Base-by-base conservation (phyloP, 1,284 basidiomycete species). In the Rhodotorula sp. region DNA sequence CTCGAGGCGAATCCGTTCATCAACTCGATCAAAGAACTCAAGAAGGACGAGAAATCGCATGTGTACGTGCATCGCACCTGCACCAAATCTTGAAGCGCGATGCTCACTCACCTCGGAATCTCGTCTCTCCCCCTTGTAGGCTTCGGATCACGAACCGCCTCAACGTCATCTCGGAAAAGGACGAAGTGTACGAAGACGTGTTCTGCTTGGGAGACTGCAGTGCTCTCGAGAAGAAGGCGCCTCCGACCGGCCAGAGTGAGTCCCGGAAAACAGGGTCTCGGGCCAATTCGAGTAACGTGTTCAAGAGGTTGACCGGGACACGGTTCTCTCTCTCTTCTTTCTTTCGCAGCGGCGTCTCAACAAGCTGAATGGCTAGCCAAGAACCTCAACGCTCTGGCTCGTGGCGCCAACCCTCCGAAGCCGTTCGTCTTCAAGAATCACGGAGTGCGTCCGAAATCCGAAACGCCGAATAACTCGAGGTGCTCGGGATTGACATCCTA, bases 1-100 rank as follows among this genome's bases (percentile, higher is more conserved):
- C 84, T 94, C 12, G 85, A 89, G 16, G 86, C 90, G 5, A 93
- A 93, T 78, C 90, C 91, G 10, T 83, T 94, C 56, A 85, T 93
- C 60, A 80, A 85, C 66, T 83, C 84, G 0, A 86, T 92, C 60
- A 80, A 81, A 5, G 87, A 85, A 62, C 82, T 89, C 1, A 81
- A 85, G 77, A 90, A 91, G 78, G 84, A 91, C 73, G 80, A 83
- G 31, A 87, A 85, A 80, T 86, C 87, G 0, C 82, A 85, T 64
- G 86, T 55, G 54, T 55, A 21, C 26, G 26, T 55, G 16, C 12
- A 14, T 1, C 38, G 12, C 38, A 43, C 12, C 38, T 43, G 38
- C 38, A 43, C 38, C 12, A 4, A 16, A 16, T 55, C n/a, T 26
- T 28, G 26, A n/a, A 21, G 54, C 54, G 23, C 26, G 31, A 16